phyloP scores from a whole-genome alignment of 768 basidiomycete species.

The Phanerochaete sordida region DNA sequence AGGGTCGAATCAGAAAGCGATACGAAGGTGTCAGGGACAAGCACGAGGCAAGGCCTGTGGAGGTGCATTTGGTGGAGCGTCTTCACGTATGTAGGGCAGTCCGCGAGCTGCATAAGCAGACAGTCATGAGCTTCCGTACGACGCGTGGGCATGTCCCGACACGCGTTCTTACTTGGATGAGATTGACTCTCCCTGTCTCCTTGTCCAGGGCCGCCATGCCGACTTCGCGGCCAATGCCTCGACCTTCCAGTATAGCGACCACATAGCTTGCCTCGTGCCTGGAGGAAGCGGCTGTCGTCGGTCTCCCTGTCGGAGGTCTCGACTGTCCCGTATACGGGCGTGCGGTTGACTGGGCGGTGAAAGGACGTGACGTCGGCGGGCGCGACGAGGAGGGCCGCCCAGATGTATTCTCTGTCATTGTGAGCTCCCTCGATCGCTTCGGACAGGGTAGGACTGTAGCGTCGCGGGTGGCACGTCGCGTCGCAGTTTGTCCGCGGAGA shows the following conservation, averaged over 20 bases:
- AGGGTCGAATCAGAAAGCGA: slow-evolving; percentile 50
- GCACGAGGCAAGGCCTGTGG: slow-evolving; percentile 63
- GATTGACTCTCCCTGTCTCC: slow-evolving; percentile 68
- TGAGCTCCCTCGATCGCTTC: no score
- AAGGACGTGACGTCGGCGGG: slow-evolving; percentile 15
- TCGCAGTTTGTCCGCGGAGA: no score
- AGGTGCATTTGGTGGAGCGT: slow-evolving; percentile 83
- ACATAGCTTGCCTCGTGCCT: slow-evolving; percentile 41
- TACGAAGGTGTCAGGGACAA: slow-evolving; percentile 82
- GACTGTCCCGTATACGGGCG: slow-evolving; percentile 59
- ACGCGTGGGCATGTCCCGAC: background rate
- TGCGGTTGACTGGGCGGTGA: slow-evolving; percentile 23
- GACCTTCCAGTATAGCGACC: slow-evolving; percentile 70
- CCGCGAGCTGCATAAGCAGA: slow-evolving; percentile 54
- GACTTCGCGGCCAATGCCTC: slow-evolving; percentile 78
- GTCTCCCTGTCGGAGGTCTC: slow-evolving; percentile 54
- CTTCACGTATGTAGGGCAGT: slow-evolving; percentile 87
- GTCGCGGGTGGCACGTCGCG: no score
- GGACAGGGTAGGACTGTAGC: no score
- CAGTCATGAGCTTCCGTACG: background rate
- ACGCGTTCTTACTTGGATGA: slow-evolving; percentile 63
- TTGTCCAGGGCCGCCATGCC: slow-evolving; percentile 85
- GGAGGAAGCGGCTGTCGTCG: slow-evolving; percentile 26
- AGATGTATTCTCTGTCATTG: background rate
- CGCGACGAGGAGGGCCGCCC: background rate